Percentiles rank a stretch among this genome's conserved stretches.
Conservation (phyloP, 1,284 basidiomycete genomes). For the Apiotrichum siamense region DNA sequence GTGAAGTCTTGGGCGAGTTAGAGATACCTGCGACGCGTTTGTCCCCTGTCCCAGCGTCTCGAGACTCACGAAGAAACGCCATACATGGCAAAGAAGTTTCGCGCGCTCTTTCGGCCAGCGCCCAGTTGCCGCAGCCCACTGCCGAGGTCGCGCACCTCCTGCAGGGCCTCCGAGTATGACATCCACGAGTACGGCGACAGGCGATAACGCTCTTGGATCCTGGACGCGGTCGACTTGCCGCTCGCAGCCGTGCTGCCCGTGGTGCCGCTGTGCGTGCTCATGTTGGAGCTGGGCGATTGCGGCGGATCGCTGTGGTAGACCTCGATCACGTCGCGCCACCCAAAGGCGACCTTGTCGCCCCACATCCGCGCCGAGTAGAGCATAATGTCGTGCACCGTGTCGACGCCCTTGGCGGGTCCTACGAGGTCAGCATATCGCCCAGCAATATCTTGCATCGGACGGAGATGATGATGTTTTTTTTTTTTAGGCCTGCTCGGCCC, state of each 20-base stretch:
- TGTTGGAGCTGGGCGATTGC: not conserved
- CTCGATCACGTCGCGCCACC: slow-evolving; percentile 70
- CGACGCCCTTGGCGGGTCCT: slow-evolving; percentile 68
- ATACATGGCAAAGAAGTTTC: slow-evolving; percentile 79
- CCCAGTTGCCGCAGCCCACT: slow-evolving; percentile 70
- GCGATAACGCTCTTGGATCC: slow-evolving; percentile 77
- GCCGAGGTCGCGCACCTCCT: slow-evolving; percentile 59
- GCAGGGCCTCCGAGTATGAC: slow-evolving; percentile 63
- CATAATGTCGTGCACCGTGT: slow-evolving; percentile 76
- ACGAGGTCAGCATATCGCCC: not conserved
- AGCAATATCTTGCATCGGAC: not conserved
- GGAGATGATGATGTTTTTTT: not conserved
- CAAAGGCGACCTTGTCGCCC: slow-evolving; percentile 65
- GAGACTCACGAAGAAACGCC: slow-evolving; percentile 72
- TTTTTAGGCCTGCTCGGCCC: too few species aligned
- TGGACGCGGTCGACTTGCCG: slow-evolving; percentile 51
- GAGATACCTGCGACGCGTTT: not conserved
- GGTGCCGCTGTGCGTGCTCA: slow-evolving; percentile 60
- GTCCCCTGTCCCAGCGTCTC: not conserved
- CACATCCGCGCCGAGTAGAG: slow-evolving; percentile 66
- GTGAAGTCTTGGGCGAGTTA: slow-evolving; percentile 47
- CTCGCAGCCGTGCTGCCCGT: slow-evolving; percentile 19
- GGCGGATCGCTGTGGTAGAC: slow-evolving; percentile 50
- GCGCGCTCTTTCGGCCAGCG: slow-evolving; percentile 43
- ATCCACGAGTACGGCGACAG: slow-evolving; percentile 79